Percentiles rank a stretch among this genome's conserved stretches.
These are phyloP conservation scores for Drosera capensis DNA, from an alignment of 148 eudicot species.

Conservation along the genomic window DNA sequence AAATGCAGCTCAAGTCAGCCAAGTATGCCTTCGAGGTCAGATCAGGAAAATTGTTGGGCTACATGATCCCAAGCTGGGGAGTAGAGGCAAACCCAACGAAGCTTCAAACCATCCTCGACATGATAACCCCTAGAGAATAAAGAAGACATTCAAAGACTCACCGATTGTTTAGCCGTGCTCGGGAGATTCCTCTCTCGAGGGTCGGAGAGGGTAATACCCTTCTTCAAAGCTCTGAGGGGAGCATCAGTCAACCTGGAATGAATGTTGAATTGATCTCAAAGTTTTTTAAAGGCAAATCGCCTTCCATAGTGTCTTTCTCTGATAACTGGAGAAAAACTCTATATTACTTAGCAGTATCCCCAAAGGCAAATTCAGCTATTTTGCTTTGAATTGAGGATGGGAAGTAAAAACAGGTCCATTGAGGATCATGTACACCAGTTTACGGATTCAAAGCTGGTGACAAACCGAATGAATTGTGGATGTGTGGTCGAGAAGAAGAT, in stretches of 20 bases:
- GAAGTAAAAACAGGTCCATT: too few species aligned
- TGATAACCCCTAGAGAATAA: neutral
- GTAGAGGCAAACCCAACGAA: neutral
- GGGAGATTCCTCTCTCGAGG: neutral
- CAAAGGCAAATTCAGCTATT: too few species aligned
- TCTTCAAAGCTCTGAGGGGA: neutral
- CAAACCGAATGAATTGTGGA: too few species aligned
- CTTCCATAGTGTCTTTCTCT: too few species aligned
- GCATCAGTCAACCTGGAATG: neutral
- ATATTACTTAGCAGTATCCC: too few species aligned
- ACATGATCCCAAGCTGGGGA: neutral
- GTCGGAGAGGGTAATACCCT: neutral
- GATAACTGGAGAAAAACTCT: too few species aligned
- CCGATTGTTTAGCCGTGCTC: neutral
- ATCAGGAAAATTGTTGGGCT: neutral
- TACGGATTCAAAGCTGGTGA: too few species aligned
- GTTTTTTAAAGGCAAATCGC: neutral
- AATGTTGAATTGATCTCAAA: neutral
- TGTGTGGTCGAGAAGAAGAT: too few species aligned
- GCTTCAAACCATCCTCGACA: neutral
- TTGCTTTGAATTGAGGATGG: too few species aligned
- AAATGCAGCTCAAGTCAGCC: neutral
- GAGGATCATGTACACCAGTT: too few species aligned
- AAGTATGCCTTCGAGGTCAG: neutral
- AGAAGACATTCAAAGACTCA: neutral